Base-by-base conservation (phyloP, 2,329 filamentous ascomycete genomes). In the Lecanicillium sp. region DNA sequence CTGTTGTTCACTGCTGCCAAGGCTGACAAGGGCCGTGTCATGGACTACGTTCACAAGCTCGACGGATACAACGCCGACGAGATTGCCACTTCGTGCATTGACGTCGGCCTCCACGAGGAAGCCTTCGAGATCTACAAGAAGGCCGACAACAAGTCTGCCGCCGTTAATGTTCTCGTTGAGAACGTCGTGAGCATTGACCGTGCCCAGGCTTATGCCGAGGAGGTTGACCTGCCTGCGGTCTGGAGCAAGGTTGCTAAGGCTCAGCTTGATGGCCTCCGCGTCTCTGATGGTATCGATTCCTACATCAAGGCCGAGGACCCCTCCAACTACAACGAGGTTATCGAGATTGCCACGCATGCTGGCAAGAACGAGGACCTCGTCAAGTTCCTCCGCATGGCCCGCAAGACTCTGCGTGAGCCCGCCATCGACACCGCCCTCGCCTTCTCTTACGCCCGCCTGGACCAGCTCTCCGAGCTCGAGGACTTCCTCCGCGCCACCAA, bases 41-140 rank as follows among this genome's bases (percentile, higher is more conserved):
- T 95, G 82, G 87, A 91, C 63, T 98, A 98, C 71, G 93, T 98
- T 56, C 87, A 96, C 65, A 83, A 87, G 60, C 81, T 98, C 29
- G 85, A 90, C 58, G 83, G 85, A 49, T 98, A 95, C 70, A 89
- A 87, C 53, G 84, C 91, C 0, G 87, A 94, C 54, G 93, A 97
- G 61, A 96, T 97, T 63, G 89, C 93, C 5, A 78, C 84, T 44
- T 86, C 95, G 60, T 96, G 90, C 70, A 93, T 97, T 59, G 87
- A 95, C 50, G 90, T 97, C 50, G 93, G 93, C 52, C 79, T 98
- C 57, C 88, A 87, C 61, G 94, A 98, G 67, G 94, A 98, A 68
- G 93, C 93, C 2, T 96, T 98, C 58, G 89, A 96, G 70, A 93
- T 98, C 58, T 95, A 90, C 78, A 97, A 97, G 82, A 98, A 98